Evolutionary conservation across 202 grass and related monocot genomes (phyloP).

Genomic region (Panicum virgatum): DNA sequence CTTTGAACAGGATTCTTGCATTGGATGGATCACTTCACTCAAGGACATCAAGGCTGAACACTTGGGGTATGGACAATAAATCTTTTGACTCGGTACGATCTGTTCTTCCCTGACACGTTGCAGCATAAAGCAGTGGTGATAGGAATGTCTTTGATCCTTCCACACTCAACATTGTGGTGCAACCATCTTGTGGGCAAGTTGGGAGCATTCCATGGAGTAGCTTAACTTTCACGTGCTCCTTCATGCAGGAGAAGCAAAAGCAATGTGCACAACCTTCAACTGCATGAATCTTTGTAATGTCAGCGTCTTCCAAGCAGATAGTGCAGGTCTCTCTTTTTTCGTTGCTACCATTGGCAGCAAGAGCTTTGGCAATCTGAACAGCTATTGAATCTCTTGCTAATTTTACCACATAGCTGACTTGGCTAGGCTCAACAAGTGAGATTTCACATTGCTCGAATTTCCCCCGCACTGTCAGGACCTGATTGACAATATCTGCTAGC

Average conservation of each 20-base stretch:
- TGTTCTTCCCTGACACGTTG: constrained; percentile 55
- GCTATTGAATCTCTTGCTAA: not conserved
- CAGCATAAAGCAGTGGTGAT: constrained; percentile 46
- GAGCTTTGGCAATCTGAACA: not conserved
- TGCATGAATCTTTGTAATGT: not conserved
- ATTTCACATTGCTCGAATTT: not conserved
- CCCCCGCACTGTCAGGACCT: not conserved
- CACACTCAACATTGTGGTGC: constrained; percentile 43
- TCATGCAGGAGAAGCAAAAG: not conserved
- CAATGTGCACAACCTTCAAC: not conserved
- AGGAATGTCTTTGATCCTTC: constrained; percentile 41
- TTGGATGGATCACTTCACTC: constrained; percentile 35
- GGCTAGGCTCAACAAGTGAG: not conserved
- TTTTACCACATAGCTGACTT: not conserved
- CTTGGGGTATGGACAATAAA: constrained; percentile 66
- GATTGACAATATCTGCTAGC: not conserved
- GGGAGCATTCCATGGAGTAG: constrained; percentile 3
- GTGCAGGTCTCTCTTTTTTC: not conserved
- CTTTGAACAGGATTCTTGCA: constrained; percentile 38
- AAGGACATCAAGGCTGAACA: constrained; percentile 59
- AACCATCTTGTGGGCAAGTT: constrained; percentile 52
- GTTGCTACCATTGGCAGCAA: not conserved
- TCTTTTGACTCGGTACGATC: constrained; percentile 49
- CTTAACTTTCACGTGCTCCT: not conserved
- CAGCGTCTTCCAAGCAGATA: not conserved